A percentile compares a stretch with the other conserved stretches of the same genome.
Evolutionary conservation across 1,139 yeast species (phyloP).

Genomic region (Suhomyces coccinellae): DNA sequence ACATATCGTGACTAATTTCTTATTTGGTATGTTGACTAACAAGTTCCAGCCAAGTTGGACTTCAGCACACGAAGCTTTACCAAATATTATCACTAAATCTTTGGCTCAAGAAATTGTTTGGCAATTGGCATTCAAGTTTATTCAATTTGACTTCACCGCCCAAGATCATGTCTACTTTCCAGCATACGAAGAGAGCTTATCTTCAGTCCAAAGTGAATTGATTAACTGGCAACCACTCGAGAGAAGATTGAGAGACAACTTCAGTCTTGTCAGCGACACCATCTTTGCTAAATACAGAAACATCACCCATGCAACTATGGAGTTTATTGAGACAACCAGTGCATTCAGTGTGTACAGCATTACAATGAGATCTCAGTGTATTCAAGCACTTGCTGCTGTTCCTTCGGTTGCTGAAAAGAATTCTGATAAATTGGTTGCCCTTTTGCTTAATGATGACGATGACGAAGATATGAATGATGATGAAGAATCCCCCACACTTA

Average conservation of each 20-base stretch:
- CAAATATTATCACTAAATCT: conserved; percentile 45
- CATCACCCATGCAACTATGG: conserved; percentile 33
- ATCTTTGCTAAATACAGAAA: conserved; percentile 25
- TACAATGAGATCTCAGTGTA: conserved; percentile 47
- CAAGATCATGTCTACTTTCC: conserved; percentile 19
- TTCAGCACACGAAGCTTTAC: conserved; percentile 63
- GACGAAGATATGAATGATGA: conserved; percentile 23
- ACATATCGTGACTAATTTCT: conserved; percentile 50
- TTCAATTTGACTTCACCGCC: conserved; percentile 30
- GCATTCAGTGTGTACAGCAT: conserved; percentile 36
- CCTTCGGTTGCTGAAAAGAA: conserved; percentile 71
- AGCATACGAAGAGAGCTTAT: conserved; percentile 15
- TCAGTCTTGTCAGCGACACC: conserved; percentile 22
- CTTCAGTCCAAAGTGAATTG: conserved; percentile 22
- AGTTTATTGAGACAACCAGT: conserved; percentile 32
- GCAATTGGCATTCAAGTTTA: conserved; percentile 49
- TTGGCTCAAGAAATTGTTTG: conserved; percentile 49
- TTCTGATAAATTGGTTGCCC: conserved; percentile 56
- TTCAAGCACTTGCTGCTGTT: conserved; percentile 51
- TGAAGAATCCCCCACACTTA: neutral
- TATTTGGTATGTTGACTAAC: conserved; percentile 74
- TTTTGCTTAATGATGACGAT: conserved; percentile 42
- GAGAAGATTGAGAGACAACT: conserved; percentile 30
- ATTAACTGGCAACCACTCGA: conserved; percentile 36
- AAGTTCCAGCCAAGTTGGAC: conserved; percentile 87